Conservation (phyloP, 139 green algal genomes). For the Trebouxia sp. region DNA sequence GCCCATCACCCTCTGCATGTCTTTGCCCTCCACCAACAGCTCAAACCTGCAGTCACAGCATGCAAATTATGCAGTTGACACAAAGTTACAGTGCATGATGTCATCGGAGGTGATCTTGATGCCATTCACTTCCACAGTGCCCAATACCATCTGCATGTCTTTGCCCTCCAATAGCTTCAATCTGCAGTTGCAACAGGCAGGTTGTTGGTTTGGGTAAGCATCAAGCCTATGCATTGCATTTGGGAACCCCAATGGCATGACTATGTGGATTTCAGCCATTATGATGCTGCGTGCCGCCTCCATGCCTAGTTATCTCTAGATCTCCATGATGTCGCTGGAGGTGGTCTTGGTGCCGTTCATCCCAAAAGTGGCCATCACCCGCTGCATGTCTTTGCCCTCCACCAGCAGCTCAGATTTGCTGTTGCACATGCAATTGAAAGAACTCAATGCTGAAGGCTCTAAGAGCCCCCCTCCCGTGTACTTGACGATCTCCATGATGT, state of each 20-base stretch:
- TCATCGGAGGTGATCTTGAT: constrained; percentile 82
- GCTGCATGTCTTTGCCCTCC: constrained; percentile 64
- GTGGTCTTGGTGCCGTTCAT: constrained; percentile 70
- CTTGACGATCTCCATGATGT: constrained; percentile 91
- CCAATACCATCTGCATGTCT: no score
- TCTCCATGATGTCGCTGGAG: constrained; percentile 96
- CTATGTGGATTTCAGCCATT: constrained; percentile 87
- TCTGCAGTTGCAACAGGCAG: no score
- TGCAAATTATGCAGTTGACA: constrained; percentile 88
- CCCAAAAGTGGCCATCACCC: constrained; percentile 85
- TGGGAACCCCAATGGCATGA: no score
- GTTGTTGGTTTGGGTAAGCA: no score
- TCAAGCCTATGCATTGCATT: no score
- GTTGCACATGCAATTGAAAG: no score
- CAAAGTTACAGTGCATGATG: no score
- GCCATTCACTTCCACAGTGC: constrained; percentile 83
- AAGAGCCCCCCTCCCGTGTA: no score
- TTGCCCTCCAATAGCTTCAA: no score
- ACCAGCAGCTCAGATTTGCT: constrained; percentile 52
- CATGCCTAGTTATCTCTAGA: constrained; percentile 87
- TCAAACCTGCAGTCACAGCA: constrained; percentile 34
- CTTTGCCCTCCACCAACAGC: constrained; percentile 57
- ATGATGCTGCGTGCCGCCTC: constrained; percentile 82
- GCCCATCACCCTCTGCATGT: constrained; percentile 81
- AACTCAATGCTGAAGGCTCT: no score